Conservation (phyloP, 148 eudicot species). For the Gaultheria prostrata region DNA sequence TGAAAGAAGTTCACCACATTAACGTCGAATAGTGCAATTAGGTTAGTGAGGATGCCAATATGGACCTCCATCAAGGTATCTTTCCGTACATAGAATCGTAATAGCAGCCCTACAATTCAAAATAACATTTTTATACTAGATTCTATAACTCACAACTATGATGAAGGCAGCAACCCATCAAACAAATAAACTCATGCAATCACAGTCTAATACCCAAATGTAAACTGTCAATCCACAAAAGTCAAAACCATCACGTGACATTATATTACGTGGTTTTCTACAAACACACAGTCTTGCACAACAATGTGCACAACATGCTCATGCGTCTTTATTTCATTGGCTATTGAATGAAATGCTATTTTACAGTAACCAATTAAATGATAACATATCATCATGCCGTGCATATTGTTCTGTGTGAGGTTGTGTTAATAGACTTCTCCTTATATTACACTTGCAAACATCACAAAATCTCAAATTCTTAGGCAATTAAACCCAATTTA, state of each 20-base stretch:
- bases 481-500: not conserved
- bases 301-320: not conserved
- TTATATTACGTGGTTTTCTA: not conserved
- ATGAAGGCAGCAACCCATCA: not conserved
- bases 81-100: not conserved
- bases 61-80: not conserved
- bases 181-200: not conserved
- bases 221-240: not conserved
- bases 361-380: slow-evolving; percentile 1
- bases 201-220: not conserved
- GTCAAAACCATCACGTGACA: not conserved
- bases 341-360: not conserved
- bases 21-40: not conserved
- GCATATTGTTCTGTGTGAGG: not conserved
- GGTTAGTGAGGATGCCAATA: not conserved
- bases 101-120: not conserved
- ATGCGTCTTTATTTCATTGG: not conserved
- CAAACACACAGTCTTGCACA: not conserved
- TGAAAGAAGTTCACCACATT: not conserved
- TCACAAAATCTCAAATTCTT: not conserved
- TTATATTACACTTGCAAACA: not conserved
- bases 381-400: not conserved
- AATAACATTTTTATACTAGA: not conserved
- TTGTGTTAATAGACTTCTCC: not conserved
- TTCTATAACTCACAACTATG: not conserved